Conservation (phyloP, 2,329 filamentous ascomycete species). For the Fusarium cicatricum region DNA sequence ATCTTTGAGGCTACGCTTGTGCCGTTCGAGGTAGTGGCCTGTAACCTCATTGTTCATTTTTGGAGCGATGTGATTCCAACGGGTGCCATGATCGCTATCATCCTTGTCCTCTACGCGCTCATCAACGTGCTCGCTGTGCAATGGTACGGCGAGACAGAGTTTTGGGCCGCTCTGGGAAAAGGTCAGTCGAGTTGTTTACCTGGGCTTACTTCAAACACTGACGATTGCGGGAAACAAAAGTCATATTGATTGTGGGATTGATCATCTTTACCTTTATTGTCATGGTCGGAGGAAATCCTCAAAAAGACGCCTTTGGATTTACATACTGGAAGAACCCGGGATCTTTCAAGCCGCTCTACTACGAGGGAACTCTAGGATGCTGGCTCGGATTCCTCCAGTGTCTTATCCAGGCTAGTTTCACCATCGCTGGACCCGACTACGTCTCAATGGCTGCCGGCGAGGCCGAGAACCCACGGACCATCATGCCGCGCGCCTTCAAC, state of each 20-base stretch:
- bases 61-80: conserved; percentile 69
- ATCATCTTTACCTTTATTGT: conserved; percentile 81
- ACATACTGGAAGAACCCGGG: conserved; percentile 72
- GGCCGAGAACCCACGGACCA: conserved; percentile 72
- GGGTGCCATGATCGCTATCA: conserved; percentile 67
- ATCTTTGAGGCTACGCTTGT: conserved; percentile 73
- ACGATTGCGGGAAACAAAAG: conserved; percentile 33
- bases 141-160: conserved; percentile 81
- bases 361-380: conserved; percentile 70
- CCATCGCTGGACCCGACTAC: conserved; percentile 73
- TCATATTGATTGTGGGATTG: conserved; percentile 75
- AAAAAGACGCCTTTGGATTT: conserved; percentile 76
- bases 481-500: conserved; percentile 79
- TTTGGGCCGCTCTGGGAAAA: conserved; percentile 76
- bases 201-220: background rate
- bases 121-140: conserved; percentile 78
- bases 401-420: conserved; percentile 74
- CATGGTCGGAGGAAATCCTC: conserved; percentile 84
- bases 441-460: conserved; percentile 75
- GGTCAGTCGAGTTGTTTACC: background rate
- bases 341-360: conserved; percentile 73
- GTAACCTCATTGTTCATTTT: conserved; percentile 68
- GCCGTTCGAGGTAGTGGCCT: conserved; percentile 73
- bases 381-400: conserved; percentile 82
- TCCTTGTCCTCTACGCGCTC: conserved; percentile 54